A percentile compares a stretch with the other conserved stretches of the same genome.
Evolutionary conservation across 352 stramenopile species (phyloP).

Genomic region (Globisporangium paddicum): DNA sequence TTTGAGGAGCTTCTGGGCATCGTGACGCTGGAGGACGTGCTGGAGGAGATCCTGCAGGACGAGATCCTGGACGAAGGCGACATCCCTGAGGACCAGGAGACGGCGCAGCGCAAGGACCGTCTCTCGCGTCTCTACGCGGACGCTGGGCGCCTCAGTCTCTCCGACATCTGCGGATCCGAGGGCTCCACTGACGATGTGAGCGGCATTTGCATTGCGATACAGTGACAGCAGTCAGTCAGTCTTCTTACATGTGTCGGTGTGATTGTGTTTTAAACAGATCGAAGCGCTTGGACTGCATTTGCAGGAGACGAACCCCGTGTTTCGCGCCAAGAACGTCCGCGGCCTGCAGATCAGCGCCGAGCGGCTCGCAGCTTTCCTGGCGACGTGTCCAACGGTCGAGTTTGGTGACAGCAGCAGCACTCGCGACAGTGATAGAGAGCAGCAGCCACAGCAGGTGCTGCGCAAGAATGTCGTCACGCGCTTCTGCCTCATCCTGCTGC

Average conservation of each 20-base stretch:
- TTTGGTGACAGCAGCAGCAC: slow-evolving; percentile 7
- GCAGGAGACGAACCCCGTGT: slow-evolving; percentile 28
- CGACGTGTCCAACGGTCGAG: slow-evolving; percentile 25
- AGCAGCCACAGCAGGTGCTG: slow-evolving; percentile 13
- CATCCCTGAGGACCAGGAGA: slow-evolving; percentile 31
- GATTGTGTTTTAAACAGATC: slow-evolving; percentile 10
- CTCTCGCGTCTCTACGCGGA: slow-evolving; percentile 44
- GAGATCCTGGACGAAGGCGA: slow-evolving; percentile 97
- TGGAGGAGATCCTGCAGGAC: slow-evolving; percentile 96
- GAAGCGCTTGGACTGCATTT: slow-evolving; percentile 25
- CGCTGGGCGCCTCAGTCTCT: slow-evolving; percentile 36
- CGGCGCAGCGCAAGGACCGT: slow-evolving; percentile 41
- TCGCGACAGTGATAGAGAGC: background rate
- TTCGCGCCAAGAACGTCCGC: slow-evolving; percentile 23
- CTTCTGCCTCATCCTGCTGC: slow-evolving; percentile 33
- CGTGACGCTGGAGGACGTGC: slow-evolving; percentile 98
- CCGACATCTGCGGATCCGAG: slow-evolving; percentile 35
- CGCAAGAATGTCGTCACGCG: slow-evolving; percentile 22
- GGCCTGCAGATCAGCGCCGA: slow-evolving; percentile 21
- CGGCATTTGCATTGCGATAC: background rate
- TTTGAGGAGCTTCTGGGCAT: slow-evolving; percentile 95
- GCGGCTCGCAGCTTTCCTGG: slow-evolving; percentile 23
- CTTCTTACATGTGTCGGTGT: slow-evolving; percentile 3
- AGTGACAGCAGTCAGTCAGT: background rate
- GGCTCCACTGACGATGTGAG: slow-evolving; percentile 27